Evolutionary conservation across 2,329 filamentous ascomycete genomes (phyloP).

Genomic region (Zopfia rhizophila): DNA sequence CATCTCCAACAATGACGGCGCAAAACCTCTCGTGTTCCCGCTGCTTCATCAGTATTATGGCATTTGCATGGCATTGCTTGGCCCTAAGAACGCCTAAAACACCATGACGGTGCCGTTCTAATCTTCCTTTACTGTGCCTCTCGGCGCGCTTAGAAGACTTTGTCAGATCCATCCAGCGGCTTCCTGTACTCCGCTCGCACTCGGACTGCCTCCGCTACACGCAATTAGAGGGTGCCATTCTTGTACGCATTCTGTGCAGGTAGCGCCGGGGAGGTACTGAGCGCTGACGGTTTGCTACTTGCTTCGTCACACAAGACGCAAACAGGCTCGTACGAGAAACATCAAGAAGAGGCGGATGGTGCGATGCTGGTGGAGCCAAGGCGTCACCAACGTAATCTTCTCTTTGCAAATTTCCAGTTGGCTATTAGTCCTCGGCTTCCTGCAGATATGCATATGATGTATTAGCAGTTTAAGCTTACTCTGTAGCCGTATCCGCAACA

Average conservation of each 20-base stretch:
- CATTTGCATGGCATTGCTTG: slow-evolving; percentile 38
- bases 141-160: slow-evolving; percentile 29
- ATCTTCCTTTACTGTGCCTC: slow-evolving; percentile 22
- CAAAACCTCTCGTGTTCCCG: slow-evolving; percentile 17
- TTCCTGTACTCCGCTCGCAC: too few species aligned
- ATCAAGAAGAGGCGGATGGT: neutral
- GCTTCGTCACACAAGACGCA: slow-evolving; percentile 11
- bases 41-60: slow-evolving; percentile 20
- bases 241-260: too few species aligned
- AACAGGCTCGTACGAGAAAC: slow-evolving; percentile 18
- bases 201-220: too few species aligned
- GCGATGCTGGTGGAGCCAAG: slow-evolving; percentile 28
- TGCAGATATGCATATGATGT: slow-evolving; percentile 40
- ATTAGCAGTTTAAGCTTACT: slow-evolving; percentile 48
- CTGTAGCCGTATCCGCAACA: slow-evolving; percentile 34
- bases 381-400: slow-evolving; percentile 38
- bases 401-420: slow-evolving; percentile 30
- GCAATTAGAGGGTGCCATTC: too few species aligned
- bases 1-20: slow-evolving; percentile 25
- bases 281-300: slow-evolving; percentile 15
- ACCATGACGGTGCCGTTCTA: slow-evolving; percentile 20
- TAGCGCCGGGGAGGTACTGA: too few species aligned
- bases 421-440: slow-evolving; percentile 20
- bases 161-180: slow-evolving; percentile 13
- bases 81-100: slow-evolving; percentile 30